Evolutionary conservation across 345 rosid genomes (phyloP).

Genomic region (Gossypium stocksii): DNA sequence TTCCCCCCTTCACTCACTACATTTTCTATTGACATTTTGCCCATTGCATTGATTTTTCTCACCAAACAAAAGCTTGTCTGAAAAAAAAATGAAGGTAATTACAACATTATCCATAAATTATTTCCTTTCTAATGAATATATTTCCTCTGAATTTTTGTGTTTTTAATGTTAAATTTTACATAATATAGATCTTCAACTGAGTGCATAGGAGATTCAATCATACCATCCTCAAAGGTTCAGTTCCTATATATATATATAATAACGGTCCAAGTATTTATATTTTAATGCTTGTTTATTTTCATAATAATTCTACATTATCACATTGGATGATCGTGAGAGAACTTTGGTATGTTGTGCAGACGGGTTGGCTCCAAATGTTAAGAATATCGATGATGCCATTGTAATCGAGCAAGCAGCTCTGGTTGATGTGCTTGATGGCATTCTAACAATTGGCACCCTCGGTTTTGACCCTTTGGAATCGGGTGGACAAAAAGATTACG

Average conservation of each 20-base stretch:
- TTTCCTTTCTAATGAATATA: not conserved
- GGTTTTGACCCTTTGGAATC: constrained; percentile 60
- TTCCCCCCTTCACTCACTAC: not conserved
- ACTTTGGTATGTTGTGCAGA: constrained; percentile 25
- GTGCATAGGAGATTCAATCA: constrained; percentile 70
- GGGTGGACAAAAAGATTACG: constrained; percentile 26
- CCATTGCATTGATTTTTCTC: not conserved
- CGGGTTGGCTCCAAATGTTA: constrained; percentile 40
- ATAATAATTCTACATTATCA: not conserved
- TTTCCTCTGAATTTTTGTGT: constrained; percentile 6
- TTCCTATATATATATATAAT: not conserved
- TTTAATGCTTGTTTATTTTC: not conserved
- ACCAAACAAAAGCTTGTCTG: constrained; percentile 13
- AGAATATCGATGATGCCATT: constrained; percentile 39
- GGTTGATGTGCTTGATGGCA: constrained; percentile 63
- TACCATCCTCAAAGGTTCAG: constrained; percentile 55
- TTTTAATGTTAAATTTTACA: constrained; percentile 4
- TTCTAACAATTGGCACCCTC: constrained; percentile 84
- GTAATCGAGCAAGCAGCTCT: constrained; percentile 55
- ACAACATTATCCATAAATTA: not conserved
- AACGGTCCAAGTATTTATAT: not conserved
- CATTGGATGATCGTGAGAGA: not conserved
- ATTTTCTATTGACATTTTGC: not conserved
- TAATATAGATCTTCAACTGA: constrained; percentile 80
- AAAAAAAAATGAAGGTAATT: constrained; percentile 44